These are phyloP conservation scores for Backusella tarrabulga DNA, from an alignment of 192 early-diverging fungal species.

Conservation along the genomic window DNA sequence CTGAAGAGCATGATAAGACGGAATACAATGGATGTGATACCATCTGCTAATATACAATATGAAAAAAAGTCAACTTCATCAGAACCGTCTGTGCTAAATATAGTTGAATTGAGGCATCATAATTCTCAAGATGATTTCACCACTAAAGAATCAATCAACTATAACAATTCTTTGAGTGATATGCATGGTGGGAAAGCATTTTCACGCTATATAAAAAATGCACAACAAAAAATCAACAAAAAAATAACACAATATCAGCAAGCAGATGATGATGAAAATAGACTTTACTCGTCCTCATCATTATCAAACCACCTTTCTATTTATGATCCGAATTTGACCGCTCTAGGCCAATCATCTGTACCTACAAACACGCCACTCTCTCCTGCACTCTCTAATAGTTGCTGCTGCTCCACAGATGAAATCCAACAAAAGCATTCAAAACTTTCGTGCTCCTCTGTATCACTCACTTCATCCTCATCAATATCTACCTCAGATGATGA, in stretches of 20 bases:
- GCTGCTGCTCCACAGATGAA: slow-evolving; percentile 20
- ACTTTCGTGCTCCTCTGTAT: not conserved
- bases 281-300: not conserved
- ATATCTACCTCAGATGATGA: not conserved
- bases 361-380: slow-evolving; percentile 31
- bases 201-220: slow-evolving; percentile 43
- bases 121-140: slow-evolving; percentile 31
- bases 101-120: not conserved
- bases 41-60: slow-evolving; percentile 27
- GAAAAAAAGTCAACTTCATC: slow-evolving; percentile 3
- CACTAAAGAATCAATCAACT: slow-evolving; percentile 30
- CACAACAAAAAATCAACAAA: slow-evolving; percentile 36
- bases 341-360: slow-evolving; percentile 37
- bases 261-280: not conserved
- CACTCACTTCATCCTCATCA: not conserved
- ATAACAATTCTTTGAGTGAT: slow-evolving; percentile 63
- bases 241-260: slow-evolving; percentile 11
- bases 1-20: not conserved
- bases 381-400: slow-evolving; percentile 20
- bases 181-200: slow-evolving; percentile 69
- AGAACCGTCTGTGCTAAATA: slow-evolving; percentile 29
- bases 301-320: slow-evolving; percentile 9
- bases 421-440: slow-evolving; percentile 3
- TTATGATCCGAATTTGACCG: slow-evolving; percentile 38
- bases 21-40: not conserved